Conservation (phyloP, 148 eudicot genomes). For the Amaranthus cruentus region DNA sequence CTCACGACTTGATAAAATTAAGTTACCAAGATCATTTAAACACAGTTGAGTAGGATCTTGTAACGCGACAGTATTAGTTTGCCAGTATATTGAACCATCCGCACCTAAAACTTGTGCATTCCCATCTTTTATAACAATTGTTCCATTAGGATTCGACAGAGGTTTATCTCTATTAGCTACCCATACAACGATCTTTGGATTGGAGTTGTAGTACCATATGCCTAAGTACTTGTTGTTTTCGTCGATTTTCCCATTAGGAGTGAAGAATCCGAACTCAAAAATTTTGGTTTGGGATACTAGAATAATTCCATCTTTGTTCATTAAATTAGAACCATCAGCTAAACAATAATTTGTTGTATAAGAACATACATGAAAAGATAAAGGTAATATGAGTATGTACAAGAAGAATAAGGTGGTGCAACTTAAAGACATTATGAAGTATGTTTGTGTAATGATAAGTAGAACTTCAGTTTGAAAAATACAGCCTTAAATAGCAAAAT, state of each 20-base stretch:
- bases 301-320: constrained; percentile 1
- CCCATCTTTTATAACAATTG: constrained; percentile 23
- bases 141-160: constrained; percentile 6
- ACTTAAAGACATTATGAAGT: not conserved
- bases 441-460: not conserved
- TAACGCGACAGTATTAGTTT: not conserved
- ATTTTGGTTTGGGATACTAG: constrained; percentile 23
- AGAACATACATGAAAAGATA: not conserved
- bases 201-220: constrained; percentile 32
- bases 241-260: constrained; percentile 1
- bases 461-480: too few relatives aligned
- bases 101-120: constrained; percentile 14
- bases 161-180: constrained; percentile 40
- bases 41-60: constrained; percentile 5
- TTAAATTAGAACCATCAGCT: constrained; percentile 2
- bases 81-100: constrained; percentile 5
- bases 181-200: constrained; percentile 35
- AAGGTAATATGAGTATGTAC: not conserved
- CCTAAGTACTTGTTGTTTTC: constrained; percentile 27
- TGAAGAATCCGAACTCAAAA: constrained; percentile 41
- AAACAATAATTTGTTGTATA: constrained; percentile 3
- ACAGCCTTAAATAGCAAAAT: too few relatives aligned
- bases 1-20: constrained; percentile 18
- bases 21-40: constrained; percentile 29
- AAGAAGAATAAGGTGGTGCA: not conserved